phyloP scores from a whole-genome alignment of 2,329 filamentous ascomycete genomes.

The Xylariales sp. region DNA sequence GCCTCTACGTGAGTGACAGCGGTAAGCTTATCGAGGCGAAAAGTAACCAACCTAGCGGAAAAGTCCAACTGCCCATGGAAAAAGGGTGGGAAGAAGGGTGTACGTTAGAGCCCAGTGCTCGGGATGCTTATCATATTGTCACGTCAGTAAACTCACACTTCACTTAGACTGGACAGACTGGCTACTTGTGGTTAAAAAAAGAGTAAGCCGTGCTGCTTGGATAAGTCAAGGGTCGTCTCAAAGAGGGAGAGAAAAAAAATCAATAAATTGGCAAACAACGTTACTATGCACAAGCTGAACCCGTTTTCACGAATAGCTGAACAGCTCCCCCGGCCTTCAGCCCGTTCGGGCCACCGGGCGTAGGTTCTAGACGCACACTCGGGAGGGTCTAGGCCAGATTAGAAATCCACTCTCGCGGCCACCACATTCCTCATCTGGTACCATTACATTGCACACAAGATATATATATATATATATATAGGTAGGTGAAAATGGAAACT shows the following conservation, averaged over 20 bases:
- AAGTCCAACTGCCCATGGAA: not conserved
- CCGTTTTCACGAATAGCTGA: slow-evolving; percentile 14
- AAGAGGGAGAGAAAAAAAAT: slow-evolving; percentile 1
- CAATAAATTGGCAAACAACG: slow-evolving; percentile 13
- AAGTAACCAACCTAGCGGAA: not conserved
- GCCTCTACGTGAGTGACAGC: not conserved
- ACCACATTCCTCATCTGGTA: slow-evolving; percentile 6
- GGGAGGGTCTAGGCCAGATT: slow-evolving; percentile 12
- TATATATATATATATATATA: no score
- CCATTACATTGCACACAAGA: not conserved
- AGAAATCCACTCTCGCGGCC: slow-evolving; percentile 9
- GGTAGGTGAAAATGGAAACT: not conserved
- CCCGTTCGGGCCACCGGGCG: slow-evolving; percentile 19
- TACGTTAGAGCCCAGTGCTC: not conserved
- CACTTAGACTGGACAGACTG: not conserved
- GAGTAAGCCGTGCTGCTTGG: slow-evolving; percentile 7
- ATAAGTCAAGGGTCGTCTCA: not conserved
- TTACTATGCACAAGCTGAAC: slow-evolving; percentile 26
- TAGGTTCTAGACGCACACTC: slow-evolving; percentile 28
- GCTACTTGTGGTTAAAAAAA: not conserved
- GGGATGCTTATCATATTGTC: not conserved
- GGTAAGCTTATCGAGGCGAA: not conserved
- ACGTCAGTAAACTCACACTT: not conserved
- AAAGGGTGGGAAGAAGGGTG: not conserved
- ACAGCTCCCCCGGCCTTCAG: slow-evolving; percentile 19